Evolutionary conservation across 148 eudicot species (phyloP).

Genomic region (Talinum fruticosum): DNA sequence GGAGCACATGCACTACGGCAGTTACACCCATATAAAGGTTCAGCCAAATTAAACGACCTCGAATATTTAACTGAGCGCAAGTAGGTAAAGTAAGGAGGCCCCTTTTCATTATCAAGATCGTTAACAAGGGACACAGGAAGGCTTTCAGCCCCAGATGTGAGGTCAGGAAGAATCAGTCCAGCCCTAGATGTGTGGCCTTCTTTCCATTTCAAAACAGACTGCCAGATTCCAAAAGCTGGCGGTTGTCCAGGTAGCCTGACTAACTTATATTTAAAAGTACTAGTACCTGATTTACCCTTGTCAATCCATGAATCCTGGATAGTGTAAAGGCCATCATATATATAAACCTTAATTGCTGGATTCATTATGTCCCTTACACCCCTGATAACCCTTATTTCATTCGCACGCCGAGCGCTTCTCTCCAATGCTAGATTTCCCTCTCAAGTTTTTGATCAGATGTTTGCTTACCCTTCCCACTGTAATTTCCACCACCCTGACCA

Average conservation of each 20-base stretch:
- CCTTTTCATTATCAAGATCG: slow-evolving; percentile 79
- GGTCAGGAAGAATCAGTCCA: slow-evolving; percentile 78
- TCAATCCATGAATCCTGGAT: slow-evolving; percentile 84
- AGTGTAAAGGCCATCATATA: slow-evolving; percentile 84
- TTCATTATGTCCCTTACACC: slow-evolving; percentile 55
- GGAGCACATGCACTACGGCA: slow-evolving; percentile 71
- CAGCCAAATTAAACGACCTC: slow-evolving; percentile 43
- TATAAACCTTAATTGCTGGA: slow-evolving; percentile 49
- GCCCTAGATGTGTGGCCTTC: slow-evolving; percentile 50
- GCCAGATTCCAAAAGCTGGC: slow-evolving; percentile 70
- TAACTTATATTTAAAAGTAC: slow-evolving; percentile 79
- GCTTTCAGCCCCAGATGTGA: slow-evolving; percentile 75
- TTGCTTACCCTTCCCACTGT: slow-evolving; percentile 49
- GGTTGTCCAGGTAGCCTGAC: slow-evolving; percentile 73
- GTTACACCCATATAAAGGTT: slow-evolving; percentile 49
- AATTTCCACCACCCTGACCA: slow-evolving; percentile 90
- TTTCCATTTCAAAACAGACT: slow-evolving; percentile 82
- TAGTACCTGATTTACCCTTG: slow-evolving; percentile 65
- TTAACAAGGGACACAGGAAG: slow-evolving; percentile 76
- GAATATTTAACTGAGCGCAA: slow-evolving; percentile 48
- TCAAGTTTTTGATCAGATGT: slow-evolving; percentile 86
- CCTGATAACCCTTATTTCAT: slow-evolving; percentile 75
- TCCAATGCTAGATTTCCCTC: slow-evolving; percentile 85
- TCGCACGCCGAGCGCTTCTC: slow-evolving; percentile 67
- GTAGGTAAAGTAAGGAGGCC: slow-evolving; percentile 84